Conservation (phyloP, 2,329 filamentous ascomycete genomes). For the Balansia obtecta region DNA sequence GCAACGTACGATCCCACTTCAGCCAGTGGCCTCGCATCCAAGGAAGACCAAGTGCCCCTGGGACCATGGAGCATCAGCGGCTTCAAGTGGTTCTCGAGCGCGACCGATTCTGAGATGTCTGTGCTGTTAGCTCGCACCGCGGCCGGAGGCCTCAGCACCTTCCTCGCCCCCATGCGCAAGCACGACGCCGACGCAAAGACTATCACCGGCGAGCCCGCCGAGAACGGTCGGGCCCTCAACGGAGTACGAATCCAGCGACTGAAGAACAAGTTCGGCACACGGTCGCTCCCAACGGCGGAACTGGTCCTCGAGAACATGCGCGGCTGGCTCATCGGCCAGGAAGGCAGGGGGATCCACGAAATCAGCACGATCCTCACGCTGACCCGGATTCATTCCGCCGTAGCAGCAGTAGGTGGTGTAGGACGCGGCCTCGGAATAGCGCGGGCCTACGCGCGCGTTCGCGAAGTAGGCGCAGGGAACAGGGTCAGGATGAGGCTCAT, state of each 20-base stretch:
- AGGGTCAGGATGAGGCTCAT: constrained; percentile 33
- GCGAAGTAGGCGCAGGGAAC: constrained; percentile 34
- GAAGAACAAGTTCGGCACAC: constrained; percentile 63
- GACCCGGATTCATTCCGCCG: constrained; percentile 45
- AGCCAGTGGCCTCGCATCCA: constrained; percentile 9
- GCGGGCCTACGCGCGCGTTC: constrained; percentile 43
- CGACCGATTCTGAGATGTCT: constrained; percentile 31
- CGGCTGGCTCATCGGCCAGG: constrained; percentile 51
- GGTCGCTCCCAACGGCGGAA: constrained; percentile 59
- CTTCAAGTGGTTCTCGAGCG: constrained; percentile 46
- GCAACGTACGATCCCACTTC: constrained; percentile 23
- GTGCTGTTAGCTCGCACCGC: constrained; percentile 49
- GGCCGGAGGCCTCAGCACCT: constrained; percentile 40
- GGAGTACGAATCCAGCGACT: constrained; percentile 56
- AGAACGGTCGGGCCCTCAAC: constrained; percentile 39
- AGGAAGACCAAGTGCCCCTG: constrained; percentile 20
- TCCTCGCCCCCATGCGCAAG: constrained; percentile 51
- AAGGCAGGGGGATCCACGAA: constrained; percentile 55
- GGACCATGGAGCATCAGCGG: constrained; percentile 50
- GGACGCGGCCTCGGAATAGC: constrained; percentile 45
- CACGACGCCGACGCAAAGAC: constrained; percentile 21
- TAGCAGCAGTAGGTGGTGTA: constrained; percentile 38
- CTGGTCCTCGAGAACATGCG: constrained; percentile 52
- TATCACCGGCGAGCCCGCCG: constrained; percentile 13
- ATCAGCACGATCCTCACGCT: constrained; percentile 59